phyloP scores from a whole-genome alignment of 2,329 filamentous ascomycete genomes.

The Podosphaera xanthii region DNA sequence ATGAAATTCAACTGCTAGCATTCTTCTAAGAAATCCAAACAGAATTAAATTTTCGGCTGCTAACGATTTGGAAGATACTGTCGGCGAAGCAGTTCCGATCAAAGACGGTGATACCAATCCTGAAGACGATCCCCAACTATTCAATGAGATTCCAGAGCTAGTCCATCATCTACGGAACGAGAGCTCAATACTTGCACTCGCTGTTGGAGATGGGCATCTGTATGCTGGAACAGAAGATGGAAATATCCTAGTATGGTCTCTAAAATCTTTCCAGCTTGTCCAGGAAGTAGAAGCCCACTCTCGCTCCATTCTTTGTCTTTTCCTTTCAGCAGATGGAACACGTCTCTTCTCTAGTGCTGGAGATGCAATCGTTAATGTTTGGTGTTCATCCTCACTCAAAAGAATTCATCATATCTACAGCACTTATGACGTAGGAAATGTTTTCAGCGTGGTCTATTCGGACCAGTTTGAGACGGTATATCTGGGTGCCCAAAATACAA shows the following conservation, averaged over 20 bases:
- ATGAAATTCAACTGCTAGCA: background rate
- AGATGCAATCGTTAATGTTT: slow-evolving; percentile 85
- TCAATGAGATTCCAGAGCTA: slow-evolving; percentile 29
- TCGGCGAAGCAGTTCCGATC: background rate
- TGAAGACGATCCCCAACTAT: background rate
- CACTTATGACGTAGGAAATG: slow-evolving; percentile 79
- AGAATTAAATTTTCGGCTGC: background rate
- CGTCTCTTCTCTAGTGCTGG: slow-evolving; percentile 82
- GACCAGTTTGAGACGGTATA: slow-evolving; percentile 60
- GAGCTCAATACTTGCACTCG: slow-evolving; percentile 62
- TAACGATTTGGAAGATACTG: background rate
- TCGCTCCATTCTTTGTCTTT: slow-evolving; percentile 71
- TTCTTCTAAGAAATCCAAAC: background rate
- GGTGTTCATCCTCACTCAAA: slow-evolving; percentile 55
- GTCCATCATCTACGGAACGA: slow-evolving; percentile 54
- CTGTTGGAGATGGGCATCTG: slow-evolving; percentile 56
- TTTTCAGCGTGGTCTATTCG: slow-evolving; percentile 89
- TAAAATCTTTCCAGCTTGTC: slow-evolving; percentile 67
- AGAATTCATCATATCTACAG: slow-evolving; percentile 80
- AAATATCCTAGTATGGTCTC: slow-evolving; percentile 77
- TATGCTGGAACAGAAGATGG: slow-evolving; percentile 87
- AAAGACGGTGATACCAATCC: background rate
- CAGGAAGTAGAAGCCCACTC: slow-evolving; percentile 69
- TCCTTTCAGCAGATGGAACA: slow-evolving; percentile 46
- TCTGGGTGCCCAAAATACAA: slow-evolving; percentile 81